Evolutionary conservation across 148 eudicot species (phyloP).

Genomic region (Rhododendron molle): DNA sequence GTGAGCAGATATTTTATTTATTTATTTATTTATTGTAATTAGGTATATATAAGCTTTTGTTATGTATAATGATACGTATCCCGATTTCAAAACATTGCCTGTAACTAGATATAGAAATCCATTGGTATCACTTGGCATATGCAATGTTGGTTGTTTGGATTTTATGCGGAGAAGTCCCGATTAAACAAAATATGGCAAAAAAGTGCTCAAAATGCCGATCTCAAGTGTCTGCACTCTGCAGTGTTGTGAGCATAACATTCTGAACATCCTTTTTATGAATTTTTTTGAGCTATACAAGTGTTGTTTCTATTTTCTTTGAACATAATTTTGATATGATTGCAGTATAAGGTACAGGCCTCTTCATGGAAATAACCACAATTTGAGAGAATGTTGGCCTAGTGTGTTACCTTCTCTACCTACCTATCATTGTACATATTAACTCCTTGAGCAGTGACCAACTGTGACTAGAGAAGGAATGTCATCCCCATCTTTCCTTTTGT

Average conservation of each 20-base stretch:
- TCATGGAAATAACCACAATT: not conserved
- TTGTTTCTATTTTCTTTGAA: not conserved
- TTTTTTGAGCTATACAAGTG: not conserved
- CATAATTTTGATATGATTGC: not conserved
- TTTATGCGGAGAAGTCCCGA: not conserved
- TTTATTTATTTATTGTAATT: no score
- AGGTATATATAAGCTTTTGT: no score
- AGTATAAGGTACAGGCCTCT: not conserved
- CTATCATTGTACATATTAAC: not conserved
- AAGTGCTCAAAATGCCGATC: not conserved
- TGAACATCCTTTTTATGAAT: no score
- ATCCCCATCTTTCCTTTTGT: not conserved
- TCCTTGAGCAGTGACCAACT: constrained; percentile 11
- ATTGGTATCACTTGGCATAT: no score
- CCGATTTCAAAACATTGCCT: no score
- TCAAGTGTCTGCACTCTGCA: not conserved
- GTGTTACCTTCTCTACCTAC: not conserved
- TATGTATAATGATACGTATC: no score
- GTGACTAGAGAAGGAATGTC: constrained; percentile 16
- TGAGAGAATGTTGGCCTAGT: not conserved
- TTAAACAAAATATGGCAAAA: not conserved
- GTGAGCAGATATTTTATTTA: no score
- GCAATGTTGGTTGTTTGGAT: not conserved
- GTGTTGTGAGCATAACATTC: not conserved
- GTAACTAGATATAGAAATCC: not conserved